phyloP scores from a whole-genome alignment of 192 early-diverging fungal species.

The Linderina pennispora region DNA sequence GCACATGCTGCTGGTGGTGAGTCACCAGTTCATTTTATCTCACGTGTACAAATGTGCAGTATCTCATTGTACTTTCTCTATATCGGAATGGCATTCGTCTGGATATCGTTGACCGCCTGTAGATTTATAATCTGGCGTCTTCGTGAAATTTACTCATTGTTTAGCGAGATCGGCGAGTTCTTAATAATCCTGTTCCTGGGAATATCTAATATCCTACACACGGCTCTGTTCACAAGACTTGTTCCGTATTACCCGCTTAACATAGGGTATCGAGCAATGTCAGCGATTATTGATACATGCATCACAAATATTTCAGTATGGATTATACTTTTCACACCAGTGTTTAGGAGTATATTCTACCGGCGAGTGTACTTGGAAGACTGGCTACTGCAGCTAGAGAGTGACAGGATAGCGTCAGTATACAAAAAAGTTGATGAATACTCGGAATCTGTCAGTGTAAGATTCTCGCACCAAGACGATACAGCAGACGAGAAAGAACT shows the following conservation, averaged over 20 bases:
- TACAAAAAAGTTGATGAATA: too few relatives aligned
- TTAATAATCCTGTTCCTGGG: constrained; percentile 7
- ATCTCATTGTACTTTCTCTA: constrained; percentile 6
- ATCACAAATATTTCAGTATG: constrained; percentile 11
- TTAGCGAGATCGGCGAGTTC: constrained; percentile 19
- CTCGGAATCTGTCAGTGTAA: too few relatives aligned
- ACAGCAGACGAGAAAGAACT: too few relatives aligned
- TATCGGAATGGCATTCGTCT: too few relatives aligned
- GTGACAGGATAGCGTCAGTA: too few relatives aligned
- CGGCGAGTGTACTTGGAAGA: constrained; percentile 8
- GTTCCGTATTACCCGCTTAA: constrained; percentile 2
- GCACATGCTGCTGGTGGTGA: background rate
- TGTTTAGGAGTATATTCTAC: constrained; percentile 10
- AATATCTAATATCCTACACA: constrained; percentile 12
- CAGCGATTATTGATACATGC: constrained; percentile 6
- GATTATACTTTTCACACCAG: constrained; percentile 10
- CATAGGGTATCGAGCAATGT: constrained; percentile 1
- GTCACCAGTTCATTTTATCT: background rate
- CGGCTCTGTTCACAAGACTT: constrained; percentile 3
- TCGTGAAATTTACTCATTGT: constrained; percentile 17
- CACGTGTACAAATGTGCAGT: constrained; percentile 13
- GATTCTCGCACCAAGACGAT: too few relatives aligned
- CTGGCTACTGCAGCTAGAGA: too few relatives aligned
- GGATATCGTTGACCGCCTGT: too few relatives aligned
- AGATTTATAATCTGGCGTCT: too few relatives aligned